Percentiles rank a stretch among this genome's conserved stretches.
phyloP scores from a whole-genome alignment of 768 basidiomycete species.

The Lentinula boryana region DNA sequence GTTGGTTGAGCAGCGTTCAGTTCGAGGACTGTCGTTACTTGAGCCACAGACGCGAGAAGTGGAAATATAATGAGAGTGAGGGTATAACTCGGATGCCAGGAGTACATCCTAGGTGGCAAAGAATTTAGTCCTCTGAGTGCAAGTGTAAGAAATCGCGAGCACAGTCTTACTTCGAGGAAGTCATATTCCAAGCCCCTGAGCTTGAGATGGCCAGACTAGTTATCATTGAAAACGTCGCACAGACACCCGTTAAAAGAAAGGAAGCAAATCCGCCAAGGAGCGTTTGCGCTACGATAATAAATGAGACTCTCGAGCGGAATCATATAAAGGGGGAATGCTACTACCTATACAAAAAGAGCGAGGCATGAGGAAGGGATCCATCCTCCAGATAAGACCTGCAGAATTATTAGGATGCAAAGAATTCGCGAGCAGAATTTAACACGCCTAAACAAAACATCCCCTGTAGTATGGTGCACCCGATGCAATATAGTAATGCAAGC shows the following conservation, averaged over 20 bases:
- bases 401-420: conserved; percentile 3
- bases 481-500: conserved; percentile 41
- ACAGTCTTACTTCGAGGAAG: conserved; percentile 23
- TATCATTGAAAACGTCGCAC: conserved; percentile 37
- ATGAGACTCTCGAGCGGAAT: not conserved
- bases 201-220: conserved; percentile 32
- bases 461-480: conserved; percentile 47
- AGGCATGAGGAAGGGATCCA: conserved; percentile 60
- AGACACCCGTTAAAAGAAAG: conserved; percentile 39
- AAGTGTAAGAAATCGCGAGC: not conserved
- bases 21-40: conserved; percentile 37
- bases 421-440: not conserved
- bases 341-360: conserved; percentile 49
- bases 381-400: conserved; percentile 56
- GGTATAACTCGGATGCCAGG: conserved; percentile 41
- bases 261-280: conserved; percentile 35
- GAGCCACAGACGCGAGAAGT: conserved; percentile 32
- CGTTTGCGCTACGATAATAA: conserved; percentile 30
- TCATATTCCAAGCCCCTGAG: conserved; percentile 33
- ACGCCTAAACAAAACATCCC: conserved; percentile 55
- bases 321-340: conserved; percentile 10
- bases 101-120: conserved; percentile 29
- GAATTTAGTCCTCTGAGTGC: not conserved
- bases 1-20: conserved; percentile 38
- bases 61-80: conserved; percentile 46